Evolutionary conservation across 2,329 filamentous ascomycete species (phyloP), one percentile per base, ranked within the genome.

Genomic region (Fusarium sp.): DNA sequence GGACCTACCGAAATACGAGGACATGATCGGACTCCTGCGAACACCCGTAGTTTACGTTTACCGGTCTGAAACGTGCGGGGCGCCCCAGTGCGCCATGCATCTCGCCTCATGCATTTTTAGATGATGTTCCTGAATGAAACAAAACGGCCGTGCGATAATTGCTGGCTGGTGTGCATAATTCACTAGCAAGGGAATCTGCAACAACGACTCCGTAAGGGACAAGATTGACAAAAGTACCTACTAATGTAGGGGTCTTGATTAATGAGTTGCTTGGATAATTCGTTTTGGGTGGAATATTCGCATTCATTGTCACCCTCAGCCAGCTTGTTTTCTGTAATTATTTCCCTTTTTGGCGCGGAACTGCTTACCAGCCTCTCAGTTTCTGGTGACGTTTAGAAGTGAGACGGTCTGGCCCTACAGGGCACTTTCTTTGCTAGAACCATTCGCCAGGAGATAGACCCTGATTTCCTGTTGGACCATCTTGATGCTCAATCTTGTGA

Each of bases 91-190:
- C 49, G 48, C 43, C 52, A 45, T 50, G 58, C 51, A 45, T 62
- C 23, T 23, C 40, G 44, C 39, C 23, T 47, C 10, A 49, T 59
- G 64, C 53, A 43, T 14, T 21, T 20, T 36, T 20, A 24, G 48
- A 62, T 54, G 38, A 30, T 56, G 59, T 68, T 65, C 64, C 64
- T 67, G 64, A 46, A n/a, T 48, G n/a, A 20, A 55, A 30, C 19
- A 36, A 36, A 36, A 36, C 34, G 34, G 34, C 34, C 34, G 34
- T 36, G 39, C 48, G 21, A 56, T 45, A n/a, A 19, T 24, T 24
- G 42, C 45, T 61, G 17, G 46, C 21, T 26, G 21, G 28, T 26
- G 51, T 58, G 42, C 45, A 32, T 28, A 17, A 49, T 43, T 6
- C 17, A 32, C 60, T 51, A 64, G 52, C 61, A 52, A 63, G 52